Evolutionary conservation across 352 stramenopile genomes (phyloP).

Genomic region (Phytophthora palmivora): DNA sequence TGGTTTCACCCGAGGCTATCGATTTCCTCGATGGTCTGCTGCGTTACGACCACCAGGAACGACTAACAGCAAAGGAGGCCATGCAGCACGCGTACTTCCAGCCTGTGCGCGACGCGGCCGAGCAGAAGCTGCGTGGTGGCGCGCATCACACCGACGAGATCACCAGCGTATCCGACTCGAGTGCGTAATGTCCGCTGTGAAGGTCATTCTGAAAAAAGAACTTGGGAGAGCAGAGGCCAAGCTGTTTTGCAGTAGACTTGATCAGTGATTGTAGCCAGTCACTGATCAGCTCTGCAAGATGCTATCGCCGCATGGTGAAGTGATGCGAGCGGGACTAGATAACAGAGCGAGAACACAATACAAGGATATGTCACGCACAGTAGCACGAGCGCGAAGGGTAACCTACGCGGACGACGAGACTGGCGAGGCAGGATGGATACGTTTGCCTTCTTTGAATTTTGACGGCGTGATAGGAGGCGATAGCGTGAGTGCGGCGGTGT

Average conservation of each 20-base stretch:
- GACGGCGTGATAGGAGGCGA: constrained; percentile 35
- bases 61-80: constrained; percentile 98
- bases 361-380: constrained; percentile 35
- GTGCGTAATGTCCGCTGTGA: constrained; percentile 53
- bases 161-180: constrained; percentile 80
- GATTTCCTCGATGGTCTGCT: constrained; percentile 92
- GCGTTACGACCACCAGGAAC: constrained; percentile 97
- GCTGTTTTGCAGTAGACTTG: constrained; percentile 7
- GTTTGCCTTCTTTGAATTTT: constrained; percentile 45
- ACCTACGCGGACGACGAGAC: constrained; percentile 30
- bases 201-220: constrained; percentile 20
- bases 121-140: constrained; percentile 70
- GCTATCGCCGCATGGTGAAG: constrained; percentile 7
- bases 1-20: constrained; percentile 96
- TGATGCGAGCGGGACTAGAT: constrained; percentile 33
- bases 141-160: constrained; percentile 70
- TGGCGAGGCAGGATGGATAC: constrained; percentile 36
- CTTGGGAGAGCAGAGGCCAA: constrained; percentile 19
- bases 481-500: constrained; percentile 43
- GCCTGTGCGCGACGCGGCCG: constrained; percentile 85
- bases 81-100: constrained; percentile 99
- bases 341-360: constrained; percentile 46
- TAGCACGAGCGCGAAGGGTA: constrained; percentile 20
- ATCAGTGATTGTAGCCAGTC: constrained; percentile 8
- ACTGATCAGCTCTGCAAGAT: constrained; percentile 25